phyloP scores from a whole-genome alignment of 345 rosid species.

The Hibiscus mutabilis region DNA sequence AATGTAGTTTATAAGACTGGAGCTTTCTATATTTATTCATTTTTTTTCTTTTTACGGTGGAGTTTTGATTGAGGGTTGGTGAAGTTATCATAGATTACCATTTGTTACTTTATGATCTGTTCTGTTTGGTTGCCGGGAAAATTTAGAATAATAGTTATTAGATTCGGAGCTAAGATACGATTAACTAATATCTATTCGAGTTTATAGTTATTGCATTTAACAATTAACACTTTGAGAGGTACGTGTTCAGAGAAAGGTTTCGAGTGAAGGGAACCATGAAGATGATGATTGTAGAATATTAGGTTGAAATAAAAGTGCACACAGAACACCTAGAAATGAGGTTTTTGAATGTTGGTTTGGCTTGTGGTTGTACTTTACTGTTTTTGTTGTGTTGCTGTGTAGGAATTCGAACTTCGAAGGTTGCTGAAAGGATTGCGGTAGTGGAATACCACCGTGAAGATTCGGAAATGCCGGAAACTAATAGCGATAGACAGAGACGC shows the following conservation, averaged over 20 bases:
- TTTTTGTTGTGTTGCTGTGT: background rate
- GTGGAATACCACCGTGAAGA: background rate
- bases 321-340: background rate
- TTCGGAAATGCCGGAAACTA: slow-evolving; percentile 34
- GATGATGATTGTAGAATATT: too few relatives aligned
- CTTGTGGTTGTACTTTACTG: background rate
- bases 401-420: slow-evolving; percentile 4
- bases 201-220: background rate
- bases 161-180: background rate
- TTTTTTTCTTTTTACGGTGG: background rate
- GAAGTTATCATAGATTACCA: background rate
- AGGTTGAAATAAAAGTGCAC: too few relatives aligned
- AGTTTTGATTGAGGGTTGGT: background rate
- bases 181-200: background rate
- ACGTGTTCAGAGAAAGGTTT: too few relatives aligned
- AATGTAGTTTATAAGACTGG: background rate
- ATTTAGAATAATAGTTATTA: background rate
- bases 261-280: too few relatives aligned
- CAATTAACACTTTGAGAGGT: too few relatives aligned
- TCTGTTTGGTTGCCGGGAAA: background rate
- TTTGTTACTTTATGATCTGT: background rate
- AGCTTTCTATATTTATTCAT: background rate
- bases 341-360: background rate
- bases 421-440: slow-evolving; percentile 11
- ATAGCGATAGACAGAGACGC: slow-evolving; percentile 16